These are phyloP conservation scores for Ophiostoma novo-ulmi DNA, from an alignment of 2,329 filamentous ascomycete genomes.

Conservation along the genomic window DNA sequence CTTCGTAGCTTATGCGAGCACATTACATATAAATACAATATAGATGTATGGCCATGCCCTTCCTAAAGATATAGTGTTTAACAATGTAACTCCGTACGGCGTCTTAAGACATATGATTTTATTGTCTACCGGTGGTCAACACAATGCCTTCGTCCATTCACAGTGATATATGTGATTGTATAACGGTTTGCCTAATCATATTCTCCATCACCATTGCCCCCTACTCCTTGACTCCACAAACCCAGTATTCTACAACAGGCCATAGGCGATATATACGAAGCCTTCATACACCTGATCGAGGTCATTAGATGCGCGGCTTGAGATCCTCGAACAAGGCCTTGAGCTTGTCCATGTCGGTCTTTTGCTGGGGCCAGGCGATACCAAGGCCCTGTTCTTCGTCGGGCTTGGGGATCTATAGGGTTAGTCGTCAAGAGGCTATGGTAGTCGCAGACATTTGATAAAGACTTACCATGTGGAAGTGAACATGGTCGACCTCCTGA, in stretches of 20 bases:
- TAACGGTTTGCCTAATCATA: not conserved
- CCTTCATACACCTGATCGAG: not conserved
- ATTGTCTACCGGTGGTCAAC: not conserved
- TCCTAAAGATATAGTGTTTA: not conserved
- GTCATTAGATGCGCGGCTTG: slow-evolving; percentile 73
- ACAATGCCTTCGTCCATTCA: not conserved
- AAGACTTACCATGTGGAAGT: slow-evolving; percentile 79
- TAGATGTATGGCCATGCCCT: not conserved
- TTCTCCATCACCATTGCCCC: not conserved
- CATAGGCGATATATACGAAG: not conserved
- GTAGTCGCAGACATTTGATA: not conserved
- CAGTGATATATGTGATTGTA: not conserved
- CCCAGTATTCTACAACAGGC: not conserved
- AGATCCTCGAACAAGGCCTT: slow-evolving; percentile 76
- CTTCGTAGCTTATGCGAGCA: not conserved
- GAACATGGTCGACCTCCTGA: slow-evolving; percentile 88
- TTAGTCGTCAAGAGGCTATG: not conserved
- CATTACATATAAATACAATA: not conserved
- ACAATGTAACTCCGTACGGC: no score
- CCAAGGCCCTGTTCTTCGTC: slow-evolving; percentile 73
- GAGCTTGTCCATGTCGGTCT: slow-evolving; percentile 73
- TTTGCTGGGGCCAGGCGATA: slow-evolving; percentile 66
- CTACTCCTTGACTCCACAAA: not conserved
- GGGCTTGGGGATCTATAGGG: slow-evolving; percentile 79
- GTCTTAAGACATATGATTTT: not conserved